Evolutionary conservation across 1,139 yeast species (phyloP).

Genomic region (Lodderomyces theae): DNA sequence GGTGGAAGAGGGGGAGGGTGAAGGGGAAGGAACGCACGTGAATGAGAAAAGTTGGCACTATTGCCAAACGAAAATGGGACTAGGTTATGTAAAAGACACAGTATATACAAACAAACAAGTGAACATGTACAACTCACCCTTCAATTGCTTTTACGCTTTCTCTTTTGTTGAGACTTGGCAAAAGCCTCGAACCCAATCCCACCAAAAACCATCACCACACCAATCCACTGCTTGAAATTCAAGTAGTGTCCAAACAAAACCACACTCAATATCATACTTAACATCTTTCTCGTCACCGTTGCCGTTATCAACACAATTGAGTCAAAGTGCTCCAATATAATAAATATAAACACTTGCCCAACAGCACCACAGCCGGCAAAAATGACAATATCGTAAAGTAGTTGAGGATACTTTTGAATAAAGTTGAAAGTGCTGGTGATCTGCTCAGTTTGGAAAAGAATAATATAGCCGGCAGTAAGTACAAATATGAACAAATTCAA

Average conservation of each 20-base stretch:
- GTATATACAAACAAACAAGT: neutral
- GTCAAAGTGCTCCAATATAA: conserved; percentile 79
- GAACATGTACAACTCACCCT: neutral
- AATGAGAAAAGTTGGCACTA: no score
- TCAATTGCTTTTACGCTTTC: neutral
- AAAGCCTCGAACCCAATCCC: conserved; percentile 49
- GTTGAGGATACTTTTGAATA: conserved; percentile 36
- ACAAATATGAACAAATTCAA: conserved; percentile 59
- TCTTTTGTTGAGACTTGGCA: conserved; percentile 15
- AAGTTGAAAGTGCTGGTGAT: conserved; percentile 48
- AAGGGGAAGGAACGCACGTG: neutral
- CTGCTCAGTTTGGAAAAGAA: conserved; percentile 48
- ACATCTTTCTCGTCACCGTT: conserved; percentile 94
- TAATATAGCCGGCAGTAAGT: conserved; percentile 38
- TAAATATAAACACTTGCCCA: conserved; percentile 89
- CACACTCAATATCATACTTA: conserved; percentile 89
- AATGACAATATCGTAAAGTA: conserved; percentile 55
- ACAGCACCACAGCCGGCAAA: conserved; percentile 83
- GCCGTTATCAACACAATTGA: conserved; percentile 84
- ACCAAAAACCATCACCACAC: conserved; percentile 74
- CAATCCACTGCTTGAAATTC: conserved; percentile 66
- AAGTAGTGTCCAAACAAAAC: conserved; percentile 77
- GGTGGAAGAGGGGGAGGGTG: neutral
- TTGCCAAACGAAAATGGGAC: no score
- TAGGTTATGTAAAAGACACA: no score